phyloP scores from a whole-genome alignment of 1,284 basidiomycete genomes.

The Spongispora temasekensis region DNA sequence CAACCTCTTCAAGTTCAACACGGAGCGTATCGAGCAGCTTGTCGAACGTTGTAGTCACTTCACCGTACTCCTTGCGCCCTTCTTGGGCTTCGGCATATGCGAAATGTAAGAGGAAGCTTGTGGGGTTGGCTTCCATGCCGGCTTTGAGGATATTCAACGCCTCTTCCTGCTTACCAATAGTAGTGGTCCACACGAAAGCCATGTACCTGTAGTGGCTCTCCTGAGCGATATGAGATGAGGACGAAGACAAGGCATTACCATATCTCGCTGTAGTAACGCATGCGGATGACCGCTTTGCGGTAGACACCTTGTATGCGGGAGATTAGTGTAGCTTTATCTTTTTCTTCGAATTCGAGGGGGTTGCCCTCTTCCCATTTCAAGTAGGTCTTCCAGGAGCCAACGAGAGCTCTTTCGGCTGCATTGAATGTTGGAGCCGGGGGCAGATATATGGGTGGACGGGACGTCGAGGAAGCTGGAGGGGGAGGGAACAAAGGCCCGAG shows the following conservation, averaged over 20 bases:
- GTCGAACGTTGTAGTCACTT: constrained; percentile 71
- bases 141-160: constrained; percentile 79
- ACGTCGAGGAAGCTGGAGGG: constrained; percentile 41
- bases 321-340: constrained; percentile 68
- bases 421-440: constrained; percentile 78
- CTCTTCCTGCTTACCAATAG: constrained; percentile 80
- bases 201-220: constrained; percentile 67
- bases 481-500: constrained; percentile 64
- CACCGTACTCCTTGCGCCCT: constrained; percentile 60
- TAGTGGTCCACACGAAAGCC: constrained; percentile 80
- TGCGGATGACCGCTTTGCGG: constrained; percentile 83
- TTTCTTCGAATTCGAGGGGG: constrained; percentile 89
- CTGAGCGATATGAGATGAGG: constrained; percentile 14
- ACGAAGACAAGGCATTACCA: constrained; percentile 58
- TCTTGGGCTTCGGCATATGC: constrained; percentile 88
- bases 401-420: constrained; percentile 68
- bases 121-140: constrained; percentile 87
- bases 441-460: constrained; percentile 55
- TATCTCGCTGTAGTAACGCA: constrained; percentile 95
- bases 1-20: constrained; percentile 71
- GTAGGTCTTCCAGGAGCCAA: constrained; percentile 89
- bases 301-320: constrained; percentile 83
- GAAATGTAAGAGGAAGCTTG: constrained; percentile 87
- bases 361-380: constrained; percentile 97
- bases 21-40: constrained; percentile 72